Evolutionary conservation across 139 green algal species (phyloP), one percentile per base, ranked within the genome.

Genomic region (Raphidocelis subcapitata): DNA sequence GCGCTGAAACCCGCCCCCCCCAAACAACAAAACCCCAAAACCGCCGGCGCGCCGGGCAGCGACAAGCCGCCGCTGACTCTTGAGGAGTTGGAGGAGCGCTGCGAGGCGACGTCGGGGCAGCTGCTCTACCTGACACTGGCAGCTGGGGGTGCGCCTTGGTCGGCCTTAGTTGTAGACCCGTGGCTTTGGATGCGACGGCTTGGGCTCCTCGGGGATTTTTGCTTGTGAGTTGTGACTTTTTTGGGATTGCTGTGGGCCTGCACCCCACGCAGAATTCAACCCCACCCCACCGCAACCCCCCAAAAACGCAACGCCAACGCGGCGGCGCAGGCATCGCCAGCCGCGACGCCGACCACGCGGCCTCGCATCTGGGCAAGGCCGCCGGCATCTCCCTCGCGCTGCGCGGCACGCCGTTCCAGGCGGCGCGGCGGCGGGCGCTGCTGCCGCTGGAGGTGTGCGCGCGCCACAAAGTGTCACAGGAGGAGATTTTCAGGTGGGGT

Each of bases 321-420:
- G 5, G 57, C 20, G 18, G 18, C 61, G 18, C 78, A 89, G 84
- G 81, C 2, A 31, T 93, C 2, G 61, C 65, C 28, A 79, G 75
- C 63, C 18, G 61, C 15, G 84, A 90, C 1, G 87, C 87, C 1
- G 88, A 96, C 52, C 86, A 93, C 52, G 89, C 88, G 1, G 87
- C 88, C 1, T 89, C 83, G 0, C 88, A 95, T 66, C 56, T 97
- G 41, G 92, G 92, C 36, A 93, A 93, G 65, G 89, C 92, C 5
- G 71, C 88, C 8, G 92, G 88, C 61, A 74, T 97, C 1, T 63
- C 82, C 0, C 79, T 81, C 3, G 69, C 94, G 44, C 82, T 97
- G 26, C 52, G 72, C 0, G 90, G 90, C 31, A 92, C 82, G 1
- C 62, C 79, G 5, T 76, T 84, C 66, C 84, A 90, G 52, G 90